Conservation (phyloP, 2,329 filamentous ascomycete species). For the Penicillium verrucosum region DNA sequence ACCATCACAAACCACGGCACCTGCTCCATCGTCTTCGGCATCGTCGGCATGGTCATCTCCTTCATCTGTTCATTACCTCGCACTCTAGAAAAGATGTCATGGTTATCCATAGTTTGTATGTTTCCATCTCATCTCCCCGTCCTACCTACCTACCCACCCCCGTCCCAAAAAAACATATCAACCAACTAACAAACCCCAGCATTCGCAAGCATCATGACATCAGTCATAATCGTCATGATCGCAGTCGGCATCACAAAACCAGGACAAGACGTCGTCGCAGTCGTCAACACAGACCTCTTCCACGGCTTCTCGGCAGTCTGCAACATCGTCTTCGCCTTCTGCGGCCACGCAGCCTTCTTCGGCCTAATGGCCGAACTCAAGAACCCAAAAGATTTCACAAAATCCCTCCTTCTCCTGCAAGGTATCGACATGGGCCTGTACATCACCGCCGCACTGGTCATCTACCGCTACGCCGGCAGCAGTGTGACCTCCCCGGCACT, state of each 20-base stretch:
- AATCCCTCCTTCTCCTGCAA: slow-evolving; percentile 62
- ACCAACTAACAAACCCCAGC: slow-evolving; percentile 35
- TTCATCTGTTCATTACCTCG: slow-evolving; percentile 59
- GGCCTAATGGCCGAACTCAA: slow-evolving; percentile 63
- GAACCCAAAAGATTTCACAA: slow-evolving; percentile 58
- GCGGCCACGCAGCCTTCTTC: slow-evolving; percentile 68
- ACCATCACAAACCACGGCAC: slow-evolving; percentile 59
- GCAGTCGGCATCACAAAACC: slow-evolving; percentile 56
- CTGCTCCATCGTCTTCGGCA: slow-evolving; percentile 63
- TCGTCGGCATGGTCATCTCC: slow-evolving; percentile 58
- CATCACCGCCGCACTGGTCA: slow-evolving; percentile 62
- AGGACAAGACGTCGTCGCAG: slow-evolving; percentile 36
- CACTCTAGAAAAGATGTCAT: slow-evolving; percentile 61
- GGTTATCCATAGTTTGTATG: slow-evolving; percentile 56
- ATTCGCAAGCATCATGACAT: slow-evolving; percentile 61
- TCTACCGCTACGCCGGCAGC: slow-evolving; percentile 64
- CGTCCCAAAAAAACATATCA: accelerated
- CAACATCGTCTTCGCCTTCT: slow-evolving; percentile 71
- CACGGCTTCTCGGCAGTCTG: slow-evolving; percentile 59
- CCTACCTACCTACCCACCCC: no score
- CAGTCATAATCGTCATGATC: slow-evolving; percentile 65
- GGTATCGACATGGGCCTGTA: slow-evolving; percentile 60
- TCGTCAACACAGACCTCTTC: slow-evolving; percentile 47
- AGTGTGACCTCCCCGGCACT: slow-evolving; percentile 64
- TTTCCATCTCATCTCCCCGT: not conserved